A percentile compares a stretch with the other conserved stretches of the same genome.
Conservation (phyloP, 2,329 filamentous ascomycete genomes). For the Trichoderma aggressivum region DNA sequence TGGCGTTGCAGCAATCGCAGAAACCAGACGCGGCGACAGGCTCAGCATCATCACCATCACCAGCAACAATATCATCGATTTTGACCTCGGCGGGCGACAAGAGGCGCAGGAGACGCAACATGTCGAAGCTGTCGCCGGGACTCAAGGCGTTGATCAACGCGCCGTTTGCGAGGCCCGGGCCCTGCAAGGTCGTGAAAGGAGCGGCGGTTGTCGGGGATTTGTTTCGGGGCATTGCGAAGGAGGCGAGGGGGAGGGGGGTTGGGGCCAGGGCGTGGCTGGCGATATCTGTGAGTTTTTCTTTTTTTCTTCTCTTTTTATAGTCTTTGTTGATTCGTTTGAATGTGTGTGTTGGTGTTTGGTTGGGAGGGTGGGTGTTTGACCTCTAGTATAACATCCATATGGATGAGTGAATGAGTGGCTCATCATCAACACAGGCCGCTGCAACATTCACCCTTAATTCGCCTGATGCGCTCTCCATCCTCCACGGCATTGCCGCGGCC, state of each 20-base stretch:
- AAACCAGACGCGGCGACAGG: background rate
- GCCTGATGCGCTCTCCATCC: conserved; percentile 65
- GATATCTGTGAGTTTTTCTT: conserved; percentile 50
- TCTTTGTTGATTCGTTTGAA: background rate
- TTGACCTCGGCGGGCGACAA: background rate
- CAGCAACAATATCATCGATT: background rate
- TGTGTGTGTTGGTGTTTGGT: background rate
- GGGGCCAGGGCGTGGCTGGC: conserved; percentile 64
- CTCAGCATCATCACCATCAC: background rate
- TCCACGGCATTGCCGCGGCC: conserved; percentile 52
- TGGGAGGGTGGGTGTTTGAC: background rate
- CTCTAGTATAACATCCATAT: background rate
- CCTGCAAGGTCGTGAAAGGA: conserved; percentile 35
- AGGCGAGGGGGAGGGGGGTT: conserved; percentile 60
- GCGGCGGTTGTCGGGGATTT: conserved; percentile 62
- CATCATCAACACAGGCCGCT: conserved; percentile 55
- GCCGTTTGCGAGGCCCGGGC: conserved; percentile 62
- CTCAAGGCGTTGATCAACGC: conserved; percentile 74
- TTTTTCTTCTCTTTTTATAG: background rate
- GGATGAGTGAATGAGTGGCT: background rate
- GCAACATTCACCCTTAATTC: conserved; percentile 86
- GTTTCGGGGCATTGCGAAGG: conserved; percentile 60
- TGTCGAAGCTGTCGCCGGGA: conserved; percentile 69
- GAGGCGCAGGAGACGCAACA: conserved; percentile 33
- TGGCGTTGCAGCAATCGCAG: background rate